Percentiles rank a stretch among this genome's conserved stretches.
Conservation (phyloP, 1,284 basidiomycete genomes). For the Ceratobasidium sp. region DNA sequence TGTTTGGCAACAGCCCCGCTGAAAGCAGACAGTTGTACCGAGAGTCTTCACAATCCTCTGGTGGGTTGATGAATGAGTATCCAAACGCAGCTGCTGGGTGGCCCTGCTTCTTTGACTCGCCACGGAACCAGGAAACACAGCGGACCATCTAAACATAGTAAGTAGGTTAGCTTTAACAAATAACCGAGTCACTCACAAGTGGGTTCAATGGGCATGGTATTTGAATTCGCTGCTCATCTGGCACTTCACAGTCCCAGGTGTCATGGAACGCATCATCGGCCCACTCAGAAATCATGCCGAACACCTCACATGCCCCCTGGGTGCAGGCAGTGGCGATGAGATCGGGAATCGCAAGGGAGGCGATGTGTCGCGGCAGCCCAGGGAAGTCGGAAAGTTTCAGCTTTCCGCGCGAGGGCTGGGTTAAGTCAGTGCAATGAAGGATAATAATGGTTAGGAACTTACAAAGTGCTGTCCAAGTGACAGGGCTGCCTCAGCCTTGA, state of each 20-base stretch:
- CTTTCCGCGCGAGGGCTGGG: background rate
- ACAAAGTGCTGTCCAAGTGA: background rate
- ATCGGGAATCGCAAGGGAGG: constrained; percentile 1
- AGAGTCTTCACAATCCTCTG: background rate
- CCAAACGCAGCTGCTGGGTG: background rate
- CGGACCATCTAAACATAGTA: background rate
- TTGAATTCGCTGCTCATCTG: background rate
- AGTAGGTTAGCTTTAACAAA: background rate
- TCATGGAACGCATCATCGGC: background rate
- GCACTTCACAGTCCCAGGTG: background rate
- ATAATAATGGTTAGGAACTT: too few species aligned
- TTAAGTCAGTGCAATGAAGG: too few species aligned
- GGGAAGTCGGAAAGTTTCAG: background rate
- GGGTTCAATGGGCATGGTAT: background rate
- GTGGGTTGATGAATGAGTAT: constrained; percentile 1
- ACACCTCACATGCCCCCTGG: background rate
- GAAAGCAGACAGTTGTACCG: background rate
- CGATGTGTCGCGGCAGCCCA: background rate
- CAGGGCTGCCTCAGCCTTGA: background rate
- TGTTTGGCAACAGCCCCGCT: background rate
- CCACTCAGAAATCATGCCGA: background rate
- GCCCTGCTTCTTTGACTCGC: background rate
- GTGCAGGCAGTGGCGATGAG: background rate
- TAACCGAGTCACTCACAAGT: background rate
- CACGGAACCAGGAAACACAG: constrained; percentile 7